Conservation (phyloP, 768 basidiomycete species). For the Lactarius evosmus region DNA sequence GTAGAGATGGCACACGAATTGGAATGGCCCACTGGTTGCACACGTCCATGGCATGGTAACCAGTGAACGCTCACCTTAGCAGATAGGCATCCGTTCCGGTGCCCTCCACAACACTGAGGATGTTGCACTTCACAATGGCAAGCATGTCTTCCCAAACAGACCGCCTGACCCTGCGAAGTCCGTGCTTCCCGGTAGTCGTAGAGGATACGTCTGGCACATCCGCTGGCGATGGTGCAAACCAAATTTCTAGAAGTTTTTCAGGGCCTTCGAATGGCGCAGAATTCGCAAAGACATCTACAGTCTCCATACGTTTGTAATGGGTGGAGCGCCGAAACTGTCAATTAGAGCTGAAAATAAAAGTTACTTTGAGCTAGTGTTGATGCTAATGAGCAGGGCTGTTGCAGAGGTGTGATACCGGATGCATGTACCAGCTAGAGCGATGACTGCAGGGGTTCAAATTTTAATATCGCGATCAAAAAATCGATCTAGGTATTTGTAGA, state of each 20-base stretch:
- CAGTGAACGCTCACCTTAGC: conserved; percentile 62
- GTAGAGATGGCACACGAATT: conserved; percentile 1
- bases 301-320: conserved; percentile 13
- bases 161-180: conserved; percentile 73
- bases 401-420: conserved; percentile 11
- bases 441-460: not conserved
- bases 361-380: not conserved
- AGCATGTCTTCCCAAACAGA: conserved; percentile 96
- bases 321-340: not conserved
- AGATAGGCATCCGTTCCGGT: conserved; percentile 94
- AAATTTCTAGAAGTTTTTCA: conserved; percentile 94
- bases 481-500: conserved; percentile 1
- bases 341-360: not conserved
- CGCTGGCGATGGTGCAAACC: conserved; percentile 84
- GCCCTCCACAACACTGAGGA: conserved; percentile 86
- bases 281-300: not conserved
- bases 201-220: conserved; percentile 48
- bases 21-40: not conserved
- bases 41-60: conserved; percentile 3
- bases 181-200: conserved; percentile 47
- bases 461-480: not conserved
- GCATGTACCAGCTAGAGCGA: conserved; percentile 23
- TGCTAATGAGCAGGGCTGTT: conserved; percentile 18
- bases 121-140: conserved; percentile 93
- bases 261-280: conserved; percentile 81